A percentile compares a stretch with the other conserved stretches of the same genome.
These are phyloP conservation scores for Aureobasidium leucospermi DNA, from an alignment of 2,329 filamentous ascomycete genomes.

Conservation along the genomic window DNA sequence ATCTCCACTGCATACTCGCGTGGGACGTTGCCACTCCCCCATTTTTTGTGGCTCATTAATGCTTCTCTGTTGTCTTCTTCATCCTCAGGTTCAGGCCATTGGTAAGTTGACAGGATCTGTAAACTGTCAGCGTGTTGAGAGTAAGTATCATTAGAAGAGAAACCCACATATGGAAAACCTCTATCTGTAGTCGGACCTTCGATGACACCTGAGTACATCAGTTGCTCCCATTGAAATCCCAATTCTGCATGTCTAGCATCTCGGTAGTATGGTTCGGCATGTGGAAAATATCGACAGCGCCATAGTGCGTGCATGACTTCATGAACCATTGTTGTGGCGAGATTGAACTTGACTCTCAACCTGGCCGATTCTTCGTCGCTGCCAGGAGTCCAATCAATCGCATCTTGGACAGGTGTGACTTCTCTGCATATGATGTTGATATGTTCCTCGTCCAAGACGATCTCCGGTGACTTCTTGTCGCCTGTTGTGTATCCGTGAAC, in stretches of 20 bases:
- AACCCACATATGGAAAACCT: background rate
- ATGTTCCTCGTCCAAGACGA: background rate
- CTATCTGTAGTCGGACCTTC: background rate
- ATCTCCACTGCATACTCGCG: background rate
- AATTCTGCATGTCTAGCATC: background rate
- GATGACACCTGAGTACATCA: background rate
- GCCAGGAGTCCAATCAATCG: background rate
- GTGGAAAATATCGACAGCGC: background rate
- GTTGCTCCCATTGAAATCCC: background rate
- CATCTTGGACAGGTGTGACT: background rate
- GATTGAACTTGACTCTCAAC: background rate
- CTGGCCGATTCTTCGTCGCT: background rate
- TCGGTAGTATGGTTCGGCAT: background rate
- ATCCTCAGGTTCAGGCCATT: background rate
- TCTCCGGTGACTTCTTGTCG: background rate
- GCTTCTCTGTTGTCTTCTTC: background rate
- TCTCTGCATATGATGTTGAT: background rate
- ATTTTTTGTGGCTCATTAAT: constrained; percentile 3
- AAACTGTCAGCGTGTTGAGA: background rate
- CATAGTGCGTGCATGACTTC: constrained; percentile 2
- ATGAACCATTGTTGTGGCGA: constrained; percentile 6
- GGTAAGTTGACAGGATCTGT: background rate
- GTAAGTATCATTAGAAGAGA: background rate
- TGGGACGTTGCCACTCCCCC: background rate
- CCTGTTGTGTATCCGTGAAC: background rate